These are phyloP conservation scores for Apophysomyces ossiformis DNA, from an alignment of 371 early-diverging fungal genomes.

Conservation along the genomic window DNA sequence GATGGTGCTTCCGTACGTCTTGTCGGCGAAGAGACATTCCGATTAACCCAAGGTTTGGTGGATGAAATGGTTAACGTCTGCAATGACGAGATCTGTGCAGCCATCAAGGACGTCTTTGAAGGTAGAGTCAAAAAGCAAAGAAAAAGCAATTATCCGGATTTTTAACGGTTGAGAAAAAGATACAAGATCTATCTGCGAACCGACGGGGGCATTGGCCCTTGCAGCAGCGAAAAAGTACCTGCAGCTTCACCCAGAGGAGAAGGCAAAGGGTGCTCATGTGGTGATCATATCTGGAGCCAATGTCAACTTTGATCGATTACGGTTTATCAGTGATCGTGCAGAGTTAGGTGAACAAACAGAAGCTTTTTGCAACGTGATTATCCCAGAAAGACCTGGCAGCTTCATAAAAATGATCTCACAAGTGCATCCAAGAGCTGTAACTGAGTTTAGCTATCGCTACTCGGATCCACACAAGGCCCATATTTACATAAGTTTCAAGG, in stretches of 20 bases:
- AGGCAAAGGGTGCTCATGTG: conserved; percentile 63
- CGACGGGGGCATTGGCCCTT: conserved; percentile 89
- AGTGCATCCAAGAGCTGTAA: conserved; percentile 84
- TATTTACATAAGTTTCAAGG: conserved; percentile 88
- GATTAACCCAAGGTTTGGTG: conserved; percentile 67
- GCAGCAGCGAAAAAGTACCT: conserved; percentile 91
- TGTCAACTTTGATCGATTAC: conserved; percentile 96
- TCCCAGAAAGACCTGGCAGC: conserved; percentile 91
- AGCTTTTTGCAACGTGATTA: conserved; percentile 87
- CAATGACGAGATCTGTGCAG: conserved; percentile 97
- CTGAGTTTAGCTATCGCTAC: conserved; percentile 94
- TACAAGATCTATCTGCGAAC: conserved; percentile 92
- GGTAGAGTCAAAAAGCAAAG: conserved; percentile 27
- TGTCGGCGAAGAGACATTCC: conserved; percentile 90
- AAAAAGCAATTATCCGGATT: background rate
- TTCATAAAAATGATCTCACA: conserved; percentile 80
- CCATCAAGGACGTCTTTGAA: conserved; percentile 97
- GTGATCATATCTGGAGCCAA: conserved; percentile 93
- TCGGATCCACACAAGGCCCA: conserved; percentile 77
- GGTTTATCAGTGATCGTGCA: conserved; percentile 95
- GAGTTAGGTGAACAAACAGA: conserved; percentile 90
- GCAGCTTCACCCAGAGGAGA: conserved; percentile 38
- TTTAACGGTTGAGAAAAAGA: conserved; percentile 50
- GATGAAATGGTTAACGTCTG: conserved; percentile 89
- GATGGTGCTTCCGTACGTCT: conserved; percentile 95